These are phyloP conservation scores for Hericium coralloides DNA, from an alignment of 768 basidiomycete genomes.

Conservation along the genomic window DNA sequence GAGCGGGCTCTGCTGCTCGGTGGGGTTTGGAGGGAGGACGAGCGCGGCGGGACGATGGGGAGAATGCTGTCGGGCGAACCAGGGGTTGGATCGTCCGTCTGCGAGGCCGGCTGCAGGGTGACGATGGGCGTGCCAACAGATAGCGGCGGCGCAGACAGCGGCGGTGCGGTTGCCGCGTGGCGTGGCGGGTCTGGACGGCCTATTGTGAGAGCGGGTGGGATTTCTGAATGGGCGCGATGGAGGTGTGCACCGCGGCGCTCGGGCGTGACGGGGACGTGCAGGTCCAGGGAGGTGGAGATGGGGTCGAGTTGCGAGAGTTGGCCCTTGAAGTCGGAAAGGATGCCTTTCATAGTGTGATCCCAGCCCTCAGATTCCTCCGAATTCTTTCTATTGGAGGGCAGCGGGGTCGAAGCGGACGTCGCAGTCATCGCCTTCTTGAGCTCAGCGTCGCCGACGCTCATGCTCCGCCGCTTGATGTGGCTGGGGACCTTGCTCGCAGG, in stretches of 20 bases:
- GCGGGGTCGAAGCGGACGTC: conserved; percentile 28
- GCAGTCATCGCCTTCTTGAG: conserved; percentile 32
- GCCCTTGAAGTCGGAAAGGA: conserved; percentile 67
- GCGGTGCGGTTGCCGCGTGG: conserved; percentile 4
- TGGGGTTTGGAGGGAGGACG: conserved; percentile 38
- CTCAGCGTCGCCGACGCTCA: conserved; percentile 21
- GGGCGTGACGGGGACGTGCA: conserved; percentile 58
- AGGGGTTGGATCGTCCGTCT: conserved; percentile 11
- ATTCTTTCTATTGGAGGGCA: conserved; percentile 30
- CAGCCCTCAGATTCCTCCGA: conserved; percentile 25
- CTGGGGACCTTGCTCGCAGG: not conserved
- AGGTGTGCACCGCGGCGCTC: conserved; percentile 15
- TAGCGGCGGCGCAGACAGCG: not conserved
- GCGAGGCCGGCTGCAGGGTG: conserved; percentile 9
- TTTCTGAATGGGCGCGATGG: conserved; percentile 16
- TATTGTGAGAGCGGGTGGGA: conserved; percentile 6
- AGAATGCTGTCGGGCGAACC: conserved; percentile 18
- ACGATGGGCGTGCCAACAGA: conserved; percentile 4
- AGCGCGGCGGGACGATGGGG: conserved; percentile 41
- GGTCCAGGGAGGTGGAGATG: conserved; percentile 44
- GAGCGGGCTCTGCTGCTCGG: conserved; percentile 10
- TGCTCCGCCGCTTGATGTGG: conserved; percentile 22
- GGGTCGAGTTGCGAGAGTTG: conserved; percentile 57
- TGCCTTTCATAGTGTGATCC: conserved; percentile 46
- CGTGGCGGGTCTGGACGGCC: not conserved